Evolutionary conservation across 805 yeast genomes (phyloP), one percentile per base, ranked within the genome.

Genomic region (Saturnispora ahearnii): DNA sequence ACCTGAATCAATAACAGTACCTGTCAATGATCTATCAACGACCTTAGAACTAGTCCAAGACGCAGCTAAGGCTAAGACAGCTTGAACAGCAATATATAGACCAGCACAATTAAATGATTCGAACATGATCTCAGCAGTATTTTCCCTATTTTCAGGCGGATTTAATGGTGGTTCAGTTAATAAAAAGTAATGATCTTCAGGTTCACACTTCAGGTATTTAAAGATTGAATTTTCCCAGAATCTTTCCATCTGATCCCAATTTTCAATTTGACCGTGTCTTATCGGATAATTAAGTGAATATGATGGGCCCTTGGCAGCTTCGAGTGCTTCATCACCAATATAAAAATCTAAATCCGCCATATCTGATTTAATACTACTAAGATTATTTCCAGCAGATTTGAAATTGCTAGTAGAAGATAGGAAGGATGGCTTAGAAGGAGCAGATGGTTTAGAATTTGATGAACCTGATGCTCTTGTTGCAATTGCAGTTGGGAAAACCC

Each of bases 171-270:
- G 99, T 71, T 93, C 99, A 46, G 99, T 93, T 59, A 93, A 71
- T 51, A 93, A 72, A 69, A 93, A 93, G 64, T 87, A 89, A 64
- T 93, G 99, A 69, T 93, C 99, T 67, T 93, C 99, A 13, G 99
- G 99, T 70, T 93, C 99, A 66, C 98, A 88, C 67, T 96, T 81
- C 59, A 93, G 77, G 66, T 93, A 93, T 71, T 93, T 91, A 74
- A 93, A 93, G 62, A 93, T 90, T 44, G 96, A 87, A 62, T 87
- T 86, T 64, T 93, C 98, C 99, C 99, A 93, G 68, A 89, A 91
- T 65, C 99, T 78, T 69, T 93, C 99, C 99, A 93, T 93, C 64
- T 93, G 97, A 71, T 93, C 99, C 99, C 99, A 93, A 67, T 93
- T 88, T 68, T 93, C 99, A 55, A 93, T 85, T 73, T 93, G 99